Conservation (phyloP, 768 basidiomycete genomes). For the Rhodocollybia butyracea region DNA sequence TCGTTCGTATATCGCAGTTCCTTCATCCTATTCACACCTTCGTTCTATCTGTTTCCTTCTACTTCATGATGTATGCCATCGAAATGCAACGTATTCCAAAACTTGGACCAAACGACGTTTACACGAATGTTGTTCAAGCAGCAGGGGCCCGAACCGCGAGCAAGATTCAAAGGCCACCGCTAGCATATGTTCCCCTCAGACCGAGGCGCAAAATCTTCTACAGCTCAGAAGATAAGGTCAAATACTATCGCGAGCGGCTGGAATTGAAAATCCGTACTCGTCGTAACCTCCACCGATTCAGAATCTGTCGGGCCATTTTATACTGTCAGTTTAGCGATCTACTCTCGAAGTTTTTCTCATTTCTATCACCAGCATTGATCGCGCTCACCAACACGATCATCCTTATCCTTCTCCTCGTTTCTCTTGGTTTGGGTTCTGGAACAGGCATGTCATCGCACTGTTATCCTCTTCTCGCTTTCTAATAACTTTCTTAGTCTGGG, state of each 20-base stretch:
- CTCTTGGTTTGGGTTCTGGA: constrained; percentile 8
- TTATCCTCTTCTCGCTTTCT: not conserved
- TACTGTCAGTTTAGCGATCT: not conserved
- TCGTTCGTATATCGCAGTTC: not conserved
- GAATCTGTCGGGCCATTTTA: not conserved
- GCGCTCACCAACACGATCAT: constrained; percentile 1
- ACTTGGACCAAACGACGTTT: not conserved
- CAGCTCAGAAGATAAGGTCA: not conserved
- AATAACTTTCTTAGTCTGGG: constrained; percentile 10
- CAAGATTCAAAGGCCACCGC: not conserved
- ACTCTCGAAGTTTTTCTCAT: not conserved
- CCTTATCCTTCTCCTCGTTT: not conserved
- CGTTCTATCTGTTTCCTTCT: not conserved
- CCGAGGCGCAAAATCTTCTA: not conserved
- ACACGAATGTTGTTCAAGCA: not conserved
- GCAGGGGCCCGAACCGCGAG: not conserved
- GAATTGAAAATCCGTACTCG: too few relatives aligned
- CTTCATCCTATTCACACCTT: too few relatives aligned
- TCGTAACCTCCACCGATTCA: not conserved
- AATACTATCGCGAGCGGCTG: not conserved
- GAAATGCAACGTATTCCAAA: constrained; percentile 1
- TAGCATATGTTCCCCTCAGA: not conserved
- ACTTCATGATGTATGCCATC: not conserved
- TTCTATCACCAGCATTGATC: not conserved
- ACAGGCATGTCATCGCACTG: constrained; percentile 5